phyloP scores from a whole-genome alignment of 1,284 basidiomycete genomes.

The Trametes hirsuta region DNA sequence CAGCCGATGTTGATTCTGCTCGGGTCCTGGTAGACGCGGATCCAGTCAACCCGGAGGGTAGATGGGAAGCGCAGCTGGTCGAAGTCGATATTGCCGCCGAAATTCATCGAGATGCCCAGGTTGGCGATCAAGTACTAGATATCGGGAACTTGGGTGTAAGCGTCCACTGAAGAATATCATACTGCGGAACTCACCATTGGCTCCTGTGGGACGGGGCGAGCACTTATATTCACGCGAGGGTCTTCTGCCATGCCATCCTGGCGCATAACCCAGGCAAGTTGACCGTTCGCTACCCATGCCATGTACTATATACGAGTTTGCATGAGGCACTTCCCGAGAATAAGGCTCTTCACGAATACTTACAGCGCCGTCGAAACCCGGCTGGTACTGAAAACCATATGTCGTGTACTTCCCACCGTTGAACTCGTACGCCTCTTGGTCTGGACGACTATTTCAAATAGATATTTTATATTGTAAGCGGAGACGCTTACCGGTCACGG shows the following conservation, averaged over 20 bases:
- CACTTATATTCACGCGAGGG: slow-evolving; percentile 63
- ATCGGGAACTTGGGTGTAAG: background rate
- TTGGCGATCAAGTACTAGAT: slow-evolving; percentile 78
- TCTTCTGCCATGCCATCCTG: slow-evolving; percentile 73
- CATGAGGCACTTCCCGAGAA: background rate
- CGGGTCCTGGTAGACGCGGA: slow-evolving; percentile 81
- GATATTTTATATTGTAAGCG: background rate
- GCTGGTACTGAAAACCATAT: slow-evolving; percentile 68
- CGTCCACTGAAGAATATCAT: background rate
- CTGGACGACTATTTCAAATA: slow-evolving; percentile 12
- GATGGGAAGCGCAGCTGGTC: slow-evolving; percentile 69
- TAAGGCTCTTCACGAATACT: background rate
- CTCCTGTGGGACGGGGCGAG: slow-evolving; percentile 80
- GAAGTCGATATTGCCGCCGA: slow-evolving; percentile 66
- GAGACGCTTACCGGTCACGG: slow-evolving; percentile 22
- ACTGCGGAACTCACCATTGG: slow-evolving; percentile 62
- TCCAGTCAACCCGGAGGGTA: slow-evolving; percentile 79
- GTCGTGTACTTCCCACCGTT: slow-evolving; percentile 49
- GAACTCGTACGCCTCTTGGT: slow-evolving; percentile 45
- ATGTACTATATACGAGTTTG: slow-evolving; percentile 59
- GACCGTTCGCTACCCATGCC: slow-evolving; percentile 72
- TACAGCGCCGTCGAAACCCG: slow-evolving; percentile 43
- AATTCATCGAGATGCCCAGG: slow-evolving; percentile 81
- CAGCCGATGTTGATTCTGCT: slow-evolving; percentile 78
- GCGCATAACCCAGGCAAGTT: slow-evolving; percentile 76